Percentiles rank a stretch among this genome's conserved stretches.
phyloP scores from a whole-genome alignment of 2,329 filamentous ascomycete genomes.

The Calonectria leucothoes region DNA sequence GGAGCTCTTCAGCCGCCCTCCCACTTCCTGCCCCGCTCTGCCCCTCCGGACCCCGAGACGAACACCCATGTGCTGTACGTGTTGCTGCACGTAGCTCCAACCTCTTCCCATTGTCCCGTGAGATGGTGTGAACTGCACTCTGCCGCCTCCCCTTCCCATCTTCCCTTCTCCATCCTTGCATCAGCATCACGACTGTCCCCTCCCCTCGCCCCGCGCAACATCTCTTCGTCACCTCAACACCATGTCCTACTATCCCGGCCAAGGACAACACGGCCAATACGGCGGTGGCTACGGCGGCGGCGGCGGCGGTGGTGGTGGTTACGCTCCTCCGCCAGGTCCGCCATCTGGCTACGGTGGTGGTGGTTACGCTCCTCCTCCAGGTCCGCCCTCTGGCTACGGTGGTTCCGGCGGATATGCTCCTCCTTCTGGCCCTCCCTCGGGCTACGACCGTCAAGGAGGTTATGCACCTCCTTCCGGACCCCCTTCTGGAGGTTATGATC shows the following conservation, averaged over 20 bases:
- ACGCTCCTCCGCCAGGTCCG: conserved; percentile 8
- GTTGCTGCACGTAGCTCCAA: conserved; percentile 1
- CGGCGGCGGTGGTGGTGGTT: conserved; percentile 1
- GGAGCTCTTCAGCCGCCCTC: neutral
- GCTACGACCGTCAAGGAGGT: neutral
- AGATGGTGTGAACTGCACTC: neutral
- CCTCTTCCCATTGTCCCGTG: conserved; percentile 1
- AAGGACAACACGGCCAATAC: conserved; percentile 52
- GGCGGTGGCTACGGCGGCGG: conserved; percentile 28
- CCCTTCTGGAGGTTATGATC: neutral
- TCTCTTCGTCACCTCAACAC: neutral
- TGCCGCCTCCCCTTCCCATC: neutral
- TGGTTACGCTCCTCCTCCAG: conserved; percentile 39
- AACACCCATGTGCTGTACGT: neutral
- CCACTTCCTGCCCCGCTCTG: neutral
- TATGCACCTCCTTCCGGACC: neutral
- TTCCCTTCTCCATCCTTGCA: neutral
- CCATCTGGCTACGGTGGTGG: conserved; percentile 40
- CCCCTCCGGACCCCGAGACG: neutral
- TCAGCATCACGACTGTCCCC: neutral
- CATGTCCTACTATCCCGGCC: conserved; percentile 56
- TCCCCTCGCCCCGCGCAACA: neutral
- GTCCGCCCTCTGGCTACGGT: conserved; percentile 41
- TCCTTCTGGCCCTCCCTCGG: neutral
- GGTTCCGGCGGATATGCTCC: conserved; percentile 5